A percentile compares a stretch with the other conserved stretches of the same genome.
phyloP scores from a whole-genome alignment of 2,329 filamentous ascomycete species.

The Metarhizium humberi region DNA sequence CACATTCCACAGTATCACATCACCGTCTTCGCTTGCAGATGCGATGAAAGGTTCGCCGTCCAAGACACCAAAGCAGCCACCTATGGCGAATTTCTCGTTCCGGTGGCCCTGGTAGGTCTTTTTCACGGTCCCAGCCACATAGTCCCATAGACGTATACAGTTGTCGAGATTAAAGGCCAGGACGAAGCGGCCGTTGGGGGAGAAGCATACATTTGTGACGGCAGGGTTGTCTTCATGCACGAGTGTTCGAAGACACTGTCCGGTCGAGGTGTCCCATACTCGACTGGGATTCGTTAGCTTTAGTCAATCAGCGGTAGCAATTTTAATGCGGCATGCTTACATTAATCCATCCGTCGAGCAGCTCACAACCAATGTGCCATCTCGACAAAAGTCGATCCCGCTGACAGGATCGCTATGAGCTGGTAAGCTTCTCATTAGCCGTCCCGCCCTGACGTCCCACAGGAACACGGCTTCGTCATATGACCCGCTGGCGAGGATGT shows the following conservation, averaged over 20 bases:
- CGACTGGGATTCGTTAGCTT: conserved; percentile 39
- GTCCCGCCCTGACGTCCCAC: conserved; percentile 86
- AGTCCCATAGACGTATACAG: conserved; percentile 89
- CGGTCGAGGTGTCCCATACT: conserved; percentile 92
- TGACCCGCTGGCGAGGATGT: conserved; percentile 88
- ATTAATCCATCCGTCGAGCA: conserved; percentile 89
- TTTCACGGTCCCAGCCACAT: conserved; percentile 79
- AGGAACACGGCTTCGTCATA: conserved; percentile 97
- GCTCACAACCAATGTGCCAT: conserved; percentile 85
- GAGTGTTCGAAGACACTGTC: conserved; percentile 87
- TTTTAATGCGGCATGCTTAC: conserved; percentile 32
- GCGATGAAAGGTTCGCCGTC: conserved; percentile 53
- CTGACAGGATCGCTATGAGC: conserved; percentile 93
- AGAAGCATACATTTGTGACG: conserved; percentile 83
- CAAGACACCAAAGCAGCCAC: conserved; percentile 66
- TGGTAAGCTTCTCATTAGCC: conserved; percentile 81
- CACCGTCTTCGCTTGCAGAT: conserved; percentile 80
- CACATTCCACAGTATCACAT: conserved; percentile 84
- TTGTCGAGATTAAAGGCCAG: conserved; percentile 87
- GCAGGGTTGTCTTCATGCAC: conserved; percentile 94
- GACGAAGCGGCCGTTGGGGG: conserved; percentile 87
- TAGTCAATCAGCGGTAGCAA: neutral
- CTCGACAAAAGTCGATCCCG: conserved; percentile 84
- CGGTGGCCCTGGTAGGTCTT: conserved; percentile 95
- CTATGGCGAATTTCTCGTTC: conserved; percentile 78